Base-by-base conservation (phyloP, 2,329 filamentous ascomycete genomes). In the Talaromyces verruculosus region DNA sequence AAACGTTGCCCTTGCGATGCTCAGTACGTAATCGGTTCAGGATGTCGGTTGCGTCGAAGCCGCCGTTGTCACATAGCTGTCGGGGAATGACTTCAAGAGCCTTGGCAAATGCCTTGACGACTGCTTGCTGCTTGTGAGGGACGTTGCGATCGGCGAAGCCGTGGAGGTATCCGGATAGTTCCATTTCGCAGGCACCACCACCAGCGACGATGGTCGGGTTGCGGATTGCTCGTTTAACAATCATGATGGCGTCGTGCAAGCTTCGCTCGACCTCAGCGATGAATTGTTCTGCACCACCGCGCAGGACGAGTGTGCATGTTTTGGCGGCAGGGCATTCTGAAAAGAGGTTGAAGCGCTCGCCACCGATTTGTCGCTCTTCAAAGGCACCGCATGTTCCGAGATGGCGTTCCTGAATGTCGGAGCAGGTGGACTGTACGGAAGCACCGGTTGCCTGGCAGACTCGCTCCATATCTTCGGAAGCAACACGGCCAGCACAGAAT, bases 161-260 rank as follows among this genome's bases (percentile, higher is more conserved):
- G 84, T 97, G 93, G 69, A 99, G 87, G 81, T 97, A 96, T 45
- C 93, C 91, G 6, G 93, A 97, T 62, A 98, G 81, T 79, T 98
- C 95, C 94, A 99, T 98, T 84, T 99, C 95, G 73, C 86, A 89
- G 19, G 95, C 94, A 77, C 95, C 95, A 73, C 95, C 95, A 73
- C 95, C 95, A 55, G 93, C 95, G 30, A 99, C 95, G 71, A 99
- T 97, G 76, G 88, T 91, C 76, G 90, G 90, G 84, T 98, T 96
- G 83, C 92, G 92, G 80, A 98, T 92, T 33, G 95, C 92, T 68
- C 96, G 93, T 88, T 98, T 98, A 76, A 99, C 95, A 75, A 99
- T 97, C 95, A 99, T 99, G 81, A 99, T 98, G 72, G 95, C 95
- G 75, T 99, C 95, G 84, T 99, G 95, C 71, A 99, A 87, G 76